Conservation (phyloP, 2,329 filamentous ascomycete species). For the Tolypocladium sp. region DNA sequence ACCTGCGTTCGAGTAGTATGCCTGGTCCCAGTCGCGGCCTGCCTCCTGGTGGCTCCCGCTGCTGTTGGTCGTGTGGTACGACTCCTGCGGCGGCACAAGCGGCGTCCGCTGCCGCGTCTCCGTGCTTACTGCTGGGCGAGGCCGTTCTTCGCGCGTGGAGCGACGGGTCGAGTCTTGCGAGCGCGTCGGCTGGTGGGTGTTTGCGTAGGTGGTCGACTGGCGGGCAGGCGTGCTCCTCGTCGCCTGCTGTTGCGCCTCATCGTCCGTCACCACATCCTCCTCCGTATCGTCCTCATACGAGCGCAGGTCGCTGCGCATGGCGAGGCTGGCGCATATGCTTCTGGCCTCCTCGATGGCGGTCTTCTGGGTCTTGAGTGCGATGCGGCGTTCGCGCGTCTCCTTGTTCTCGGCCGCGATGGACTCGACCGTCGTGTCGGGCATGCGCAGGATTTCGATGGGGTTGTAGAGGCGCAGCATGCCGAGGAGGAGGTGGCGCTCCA, state of each 20-base stretch:
- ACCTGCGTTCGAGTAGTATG: slow-evolving; percentile 14
- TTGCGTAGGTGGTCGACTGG: background rate
- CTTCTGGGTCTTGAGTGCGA: slow-evolving; percentile 37
- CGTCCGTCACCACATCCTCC: slow-evolving; percentile 19
- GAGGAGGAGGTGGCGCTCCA: slow-evolving; percentile 40
- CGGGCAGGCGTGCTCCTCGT: slow-evolving; percentile 7
- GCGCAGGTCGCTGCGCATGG: slow-evolving; percentile 42
- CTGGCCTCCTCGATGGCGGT: slow-evolving; percentile 41
- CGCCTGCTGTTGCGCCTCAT: slow-evolving; percentile 13
- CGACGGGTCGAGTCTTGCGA: slow-evolving; percentile 12
- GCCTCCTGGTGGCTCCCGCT: slow-evolving; percentile 12
- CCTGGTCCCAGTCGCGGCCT: slow-evolving; percentile 18
- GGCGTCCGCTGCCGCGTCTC: slow-evolving; percentile 6
- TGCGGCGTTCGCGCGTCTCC: slow-evolving; percentile 39
- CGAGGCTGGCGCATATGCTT: slow-evolving; percentile 38
- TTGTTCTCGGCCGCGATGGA: slow-evolving; percentile 44
- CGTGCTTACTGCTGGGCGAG: background rate
- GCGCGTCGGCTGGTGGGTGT: background rate
- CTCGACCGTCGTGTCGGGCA: slow-evolving; percentile 35
- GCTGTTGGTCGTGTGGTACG: slow-evolving; percentile 8
- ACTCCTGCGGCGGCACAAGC: slow-evolving; percentile 10
- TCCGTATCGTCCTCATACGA: slow-evolving; percentile 26
- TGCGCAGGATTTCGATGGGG: slow-evolving; percentile 39
- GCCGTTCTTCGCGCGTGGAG: slow-evolving; percentile 4
- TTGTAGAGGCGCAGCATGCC: slow-evolving; percentile 44